phyloP scores from a whole-genome alignment of 225 moss, liverwort and hornwort genomes.

The Pseudisothecium myosuroides region DNA sequence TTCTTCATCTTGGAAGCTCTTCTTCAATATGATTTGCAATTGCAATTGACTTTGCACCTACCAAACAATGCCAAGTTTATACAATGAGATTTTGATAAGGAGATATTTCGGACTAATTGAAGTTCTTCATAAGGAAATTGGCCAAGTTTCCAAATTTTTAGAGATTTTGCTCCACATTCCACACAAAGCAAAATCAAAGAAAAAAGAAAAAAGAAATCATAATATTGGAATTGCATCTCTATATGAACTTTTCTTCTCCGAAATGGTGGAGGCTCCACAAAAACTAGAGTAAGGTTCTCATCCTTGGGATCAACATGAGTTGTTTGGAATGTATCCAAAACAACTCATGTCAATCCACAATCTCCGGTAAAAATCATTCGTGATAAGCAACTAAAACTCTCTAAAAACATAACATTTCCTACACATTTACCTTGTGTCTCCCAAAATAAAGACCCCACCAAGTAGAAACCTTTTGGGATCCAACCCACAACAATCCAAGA shows the following conservation, averaged over 20 bases:
- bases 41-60: background rate
- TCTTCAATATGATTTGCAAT: background rate
- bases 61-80: background rate
- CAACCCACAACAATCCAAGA: background rate
- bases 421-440: background rate
- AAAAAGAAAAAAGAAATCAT: background rate
- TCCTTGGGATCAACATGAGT: background rate
- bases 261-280: background rate
- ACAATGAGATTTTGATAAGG: background rate
- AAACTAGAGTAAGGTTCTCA: background rate
- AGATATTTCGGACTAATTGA: background rate
- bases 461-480: background rate
- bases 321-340: background rate
- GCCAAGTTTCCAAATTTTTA: background rate
- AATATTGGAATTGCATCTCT: background rate
- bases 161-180: background rate
- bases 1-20: background rate
- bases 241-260: background rate
- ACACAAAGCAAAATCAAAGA: accelerated
- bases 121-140: background rate
- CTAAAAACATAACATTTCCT: background rate
- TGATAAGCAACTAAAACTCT: background rate
- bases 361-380: background rate
- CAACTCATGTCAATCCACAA: background rate
- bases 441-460: background rate